Percentiles rank a stretch among this genome's conserved stretches.
Evolutionary conservation across 352 stramenopile genomes (phyloP).

Genomic region (Phytophthora ramorum): DNA sequence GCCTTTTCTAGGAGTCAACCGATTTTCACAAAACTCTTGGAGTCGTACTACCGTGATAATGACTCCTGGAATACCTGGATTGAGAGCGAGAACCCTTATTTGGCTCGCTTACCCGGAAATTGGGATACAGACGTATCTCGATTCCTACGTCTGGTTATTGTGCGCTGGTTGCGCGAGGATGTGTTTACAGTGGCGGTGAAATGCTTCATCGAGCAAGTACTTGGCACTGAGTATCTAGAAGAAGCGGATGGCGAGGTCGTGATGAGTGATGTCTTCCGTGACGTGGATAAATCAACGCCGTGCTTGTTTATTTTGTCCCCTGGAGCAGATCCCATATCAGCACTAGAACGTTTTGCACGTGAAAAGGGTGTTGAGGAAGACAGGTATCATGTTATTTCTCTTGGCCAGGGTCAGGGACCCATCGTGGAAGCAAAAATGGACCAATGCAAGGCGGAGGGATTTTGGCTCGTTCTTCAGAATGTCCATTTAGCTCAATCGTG

Average conservation of each 20-base stretch:
- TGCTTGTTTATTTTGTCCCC: slow-evolving; percentile 83
- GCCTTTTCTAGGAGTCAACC: slow-evolving; percentile 29
- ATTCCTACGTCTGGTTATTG: slow-evolving; percentile 65
- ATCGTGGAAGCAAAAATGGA: slow-evolving; percentile 68
- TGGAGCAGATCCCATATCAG: slow-evolving; percentile 63
- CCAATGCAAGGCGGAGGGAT: slow-evolving; percentile 49
- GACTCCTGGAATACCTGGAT: slow-evolving; percentile 53
- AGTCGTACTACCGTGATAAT: slow-evolving; percentile 55
- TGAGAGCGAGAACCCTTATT: slow-evolving; percentile 45
- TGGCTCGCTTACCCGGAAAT: slow-evolving; percentile 39
- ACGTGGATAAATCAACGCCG: slow-evolving; percentile 69
- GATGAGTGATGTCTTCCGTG: slow-evolving; percentile 60
- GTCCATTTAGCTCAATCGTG: slow-evolving; percentile 81
- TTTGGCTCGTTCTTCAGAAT: slow-evolving; percentile 82
- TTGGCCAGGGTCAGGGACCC: slow-evolving; percentile 79
- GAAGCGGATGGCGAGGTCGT: slow-evolving; percentile 12
- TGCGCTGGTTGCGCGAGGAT: slow-evolving; percentile 70
- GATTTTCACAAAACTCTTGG: slow-evolving; percentile 40
- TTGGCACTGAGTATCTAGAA: slow-evolving; percentile 39
- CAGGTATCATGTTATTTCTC: slow-evolving; percentile 67
- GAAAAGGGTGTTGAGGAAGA: slow-evolving; percentile 46
- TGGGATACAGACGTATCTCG: slow-evolving; percentile 37
- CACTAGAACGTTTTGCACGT: slow-evolving; percentile 57
- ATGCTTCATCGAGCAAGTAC: slow-evolving; percentile 48
- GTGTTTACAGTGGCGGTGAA: slow-evolving; percentile 41